Base-by-base conservation (phyloP, 306 rosid species). In the Canavalia gladiata region DNA sequence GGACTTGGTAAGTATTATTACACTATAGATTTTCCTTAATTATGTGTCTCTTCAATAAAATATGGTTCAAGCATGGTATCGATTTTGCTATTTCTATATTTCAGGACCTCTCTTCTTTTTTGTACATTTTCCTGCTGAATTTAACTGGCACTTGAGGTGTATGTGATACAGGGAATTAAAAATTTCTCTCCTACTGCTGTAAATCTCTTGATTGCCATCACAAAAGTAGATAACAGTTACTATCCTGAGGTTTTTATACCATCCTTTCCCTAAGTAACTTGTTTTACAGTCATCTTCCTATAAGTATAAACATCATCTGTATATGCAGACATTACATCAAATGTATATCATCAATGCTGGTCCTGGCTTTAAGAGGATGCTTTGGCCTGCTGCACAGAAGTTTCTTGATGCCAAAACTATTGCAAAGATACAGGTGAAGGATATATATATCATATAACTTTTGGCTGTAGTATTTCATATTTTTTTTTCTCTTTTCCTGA, bases 291-390 rank as follows among this genome's bases (percentile, higher is more conserved):
- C 6, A 5, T 73, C 60, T 81, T 13, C 68, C 8, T 46, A 1
- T 52, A 6, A 52, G 43, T 47, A 13, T 71, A 41, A 82, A 62
- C 35, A 4, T 62, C 73, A 33, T 35, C 62, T 37, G 41, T 82
- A 39, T 86, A 30, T 78, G 31, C 87, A 93, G 97, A 93, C 97
- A 1, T 74, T 93, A 55, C 91, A 93, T 80, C 90, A 90, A 29
- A 90, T 91, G 94, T 93, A 87, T 86, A 90, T 93, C 1, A 90
- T 93, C 81, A 91, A 93, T 83, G 97, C 97, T 84, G 97, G 97
- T 81, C 84, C 94, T 37, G 97, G 93, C 35, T 93, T 93, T 84
- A 93, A 90, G 82, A 93, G 76, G 88, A 85, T 93, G 91, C 92
- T 93, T 68, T 93, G 97, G 97, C 97, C 94, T 71, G 91, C 97